Conservation (phyloP, 257 asterid genomes). For the Solanum pennellii region DNA sequence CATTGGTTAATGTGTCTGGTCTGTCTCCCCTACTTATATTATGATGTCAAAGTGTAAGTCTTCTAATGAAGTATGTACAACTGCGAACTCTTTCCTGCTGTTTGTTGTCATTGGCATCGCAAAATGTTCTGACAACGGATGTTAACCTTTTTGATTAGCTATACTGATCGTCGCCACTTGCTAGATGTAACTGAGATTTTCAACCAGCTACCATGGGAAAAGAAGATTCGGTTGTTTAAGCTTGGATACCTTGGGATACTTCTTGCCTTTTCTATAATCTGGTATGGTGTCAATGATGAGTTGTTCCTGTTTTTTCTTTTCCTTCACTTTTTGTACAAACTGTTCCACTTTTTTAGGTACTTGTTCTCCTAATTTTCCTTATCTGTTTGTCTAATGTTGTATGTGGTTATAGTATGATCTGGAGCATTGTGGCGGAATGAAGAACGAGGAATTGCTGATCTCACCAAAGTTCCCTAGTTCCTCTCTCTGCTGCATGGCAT, state of each 20-base stretch:
- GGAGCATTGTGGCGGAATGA: slow-evolving; percentile 59
- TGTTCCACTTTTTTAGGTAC: neutral
- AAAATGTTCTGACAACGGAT: slow-evolving; percentile 1
- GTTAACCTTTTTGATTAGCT: slow-evolving; percentile 29
- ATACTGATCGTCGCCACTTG: slow-evolving; percentile 37
- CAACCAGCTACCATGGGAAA: slow-evolving; percentile 63
- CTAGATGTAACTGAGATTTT: slow-evolving; percentile 88
- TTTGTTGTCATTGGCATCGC: neutral
- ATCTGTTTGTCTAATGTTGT: neutral
- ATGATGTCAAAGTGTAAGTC: slow-evolving; percentile 68
- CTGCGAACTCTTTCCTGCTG: neutral
- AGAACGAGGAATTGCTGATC: slow-evolving; percentile 3
- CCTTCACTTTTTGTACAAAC: neutral
- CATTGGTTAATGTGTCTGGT: slow-evolving; percentile 82
- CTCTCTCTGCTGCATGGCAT: neutral
- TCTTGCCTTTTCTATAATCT: slow-evolving; percentile 44
- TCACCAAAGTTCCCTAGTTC: neutral
- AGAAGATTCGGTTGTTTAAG: slow-evolving; percentile 56
- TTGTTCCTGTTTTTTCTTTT: neutral
- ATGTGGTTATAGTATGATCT: slow-evolving; percentile 48
- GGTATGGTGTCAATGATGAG: slow-evolving; percentile 19
- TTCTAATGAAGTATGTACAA: neutral
- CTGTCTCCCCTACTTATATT: slow-evolving; percentile 64
- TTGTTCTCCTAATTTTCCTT: neutral
- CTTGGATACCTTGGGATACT: slow-evolving; percentile 49